A percentile compares a stretch with the other conserved stretches of the same genome.
These are phyloP conservation scores for Ogataea corticis DNA, from an alignment of 805 yeast genomes.

Conservation along the genomic window DNA sequence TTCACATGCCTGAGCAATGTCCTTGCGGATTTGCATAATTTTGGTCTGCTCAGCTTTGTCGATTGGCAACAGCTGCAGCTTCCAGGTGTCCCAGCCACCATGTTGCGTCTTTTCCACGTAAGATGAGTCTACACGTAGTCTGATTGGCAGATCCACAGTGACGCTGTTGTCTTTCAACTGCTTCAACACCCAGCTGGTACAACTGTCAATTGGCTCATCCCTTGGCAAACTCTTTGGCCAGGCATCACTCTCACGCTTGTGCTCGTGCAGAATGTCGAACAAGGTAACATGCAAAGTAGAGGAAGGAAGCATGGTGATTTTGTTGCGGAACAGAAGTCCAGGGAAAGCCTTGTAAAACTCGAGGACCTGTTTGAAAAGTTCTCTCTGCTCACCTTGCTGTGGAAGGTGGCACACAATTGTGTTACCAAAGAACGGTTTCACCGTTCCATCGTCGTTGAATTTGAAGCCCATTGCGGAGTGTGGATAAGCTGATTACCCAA, in stretches of 20 bases:
- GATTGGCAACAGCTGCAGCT: constrained; percentile 15
- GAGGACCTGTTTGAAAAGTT: constrained; percentile 14
- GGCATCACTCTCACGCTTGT: constrained; percentile 13
- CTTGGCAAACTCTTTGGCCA: constrained; percentile 20
- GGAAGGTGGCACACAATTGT: constrained; percentile 22
- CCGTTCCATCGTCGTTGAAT: constrained; percentile 19
- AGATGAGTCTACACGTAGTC: constrained; percentile 12
- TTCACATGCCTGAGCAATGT: constrained; percentile 12
- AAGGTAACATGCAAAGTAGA: constrained; percentile 21
- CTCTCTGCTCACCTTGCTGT: constrained; percentile 18
- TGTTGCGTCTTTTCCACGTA: constrained; percentile 13
- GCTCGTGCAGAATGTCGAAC: constrained; percentile 20
- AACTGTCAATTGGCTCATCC: constrained; percentile 17
- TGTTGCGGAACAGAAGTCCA: constrained; percentile 12
- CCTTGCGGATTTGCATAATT: constrained; percentile 9
- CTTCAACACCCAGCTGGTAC: constrained; percentile 16
- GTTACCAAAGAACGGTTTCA: constrained; percentile 18
- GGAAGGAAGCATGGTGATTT: constrained; percentile 21
- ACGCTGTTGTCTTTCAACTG: constrained; percentile 8
- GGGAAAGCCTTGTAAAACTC: constrained; percentile 18
- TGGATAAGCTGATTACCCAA: too few species aligned
- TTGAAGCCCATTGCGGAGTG: constrained; percentile 14
- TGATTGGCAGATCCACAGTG: constrained; percentile 16
- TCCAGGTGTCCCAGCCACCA: constrained; percentile 22
- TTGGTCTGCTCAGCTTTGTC: constrained; percentile 14